Evolutionary conservation across 768 basidiomycete species (phyloP).

Genomic region (Xerocomellus amylosporus): DNA sequence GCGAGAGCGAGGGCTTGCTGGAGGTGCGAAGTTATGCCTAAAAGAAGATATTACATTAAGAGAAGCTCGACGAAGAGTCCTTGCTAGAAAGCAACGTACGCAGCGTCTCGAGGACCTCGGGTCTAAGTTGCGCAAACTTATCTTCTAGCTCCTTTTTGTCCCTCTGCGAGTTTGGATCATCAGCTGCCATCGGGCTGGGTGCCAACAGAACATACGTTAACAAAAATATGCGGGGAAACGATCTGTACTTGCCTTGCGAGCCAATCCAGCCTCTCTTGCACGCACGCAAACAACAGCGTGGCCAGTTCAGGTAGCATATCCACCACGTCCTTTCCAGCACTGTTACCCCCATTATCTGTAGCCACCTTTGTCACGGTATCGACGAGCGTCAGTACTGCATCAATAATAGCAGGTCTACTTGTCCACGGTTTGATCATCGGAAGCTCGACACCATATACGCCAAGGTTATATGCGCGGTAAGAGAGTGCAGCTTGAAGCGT

Average conservation of each 20-base stretch:
- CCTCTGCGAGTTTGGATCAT: constrained; percentile 48
- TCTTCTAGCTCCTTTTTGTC: constrained; percentile 62
- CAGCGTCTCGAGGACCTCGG: constrained; percentile 75
- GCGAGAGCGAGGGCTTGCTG: constrained; percentile 77
- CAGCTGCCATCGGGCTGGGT: constrained; percentile 44
- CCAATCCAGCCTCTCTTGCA: constrained; percentile 70
- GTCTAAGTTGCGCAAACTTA: constrained; percentile 67
- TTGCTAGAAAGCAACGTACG: constrained; percentile 48
- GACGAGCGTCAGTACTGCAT: constrained; percentile 70
- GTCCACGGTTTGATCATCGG: constrained; percentile 84
- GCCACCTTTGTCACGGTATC: constrained; percentile 48
- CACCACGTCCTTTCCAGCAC: constrained; percentile 37
- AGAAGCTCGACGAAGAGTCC: neutral
- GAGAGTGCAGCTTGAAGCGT: constrained; percentile 69
- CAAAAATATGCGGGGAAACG: neutral
- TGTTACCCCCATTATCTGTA: constrained; percentile 10
- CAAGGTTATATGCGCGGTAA: constrained; percentile 68
- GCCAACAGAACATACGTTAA: neutral
- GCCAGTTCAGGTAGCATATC: constrained; percentile 66
- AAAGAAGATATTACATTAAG: neutral
- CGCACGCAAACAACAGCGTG: constrained; percentile 57
- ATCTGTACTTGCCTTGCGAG: constrained; percentile 47
- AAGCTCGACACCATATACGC: constrained; percentile 73
- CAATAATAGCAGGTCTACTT: constrained; percentile 63
- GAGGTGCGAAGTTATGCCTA: constrained; percentile 67